Evolutionary conservation across 2,329 filamentous ascomycete genomes (phyloP).

Genomic region (Xylaria sp.): DNA sequence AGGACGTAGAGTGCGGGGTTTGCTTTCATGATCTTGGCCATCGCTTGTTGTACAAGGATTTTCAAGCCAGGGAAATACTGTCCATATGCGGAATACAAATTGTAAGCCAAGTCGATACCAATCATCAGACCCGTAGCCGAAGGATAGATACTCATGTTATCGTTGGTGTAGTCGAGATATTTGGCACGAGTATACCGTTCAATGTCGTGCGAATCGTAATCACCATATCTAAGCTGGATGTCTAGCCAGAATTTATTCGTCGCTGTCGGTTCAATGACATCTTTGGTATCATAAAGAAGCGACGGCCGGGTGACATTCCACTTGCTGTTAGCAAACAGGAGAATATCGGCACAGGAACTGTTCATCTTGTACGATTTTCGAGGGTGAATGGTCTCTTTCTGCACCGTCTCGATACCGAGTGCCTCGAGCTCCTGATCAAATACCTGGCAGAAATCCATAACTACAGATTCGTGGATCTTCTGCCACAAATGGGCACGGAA

Average conservation of each 20-base stretch:
- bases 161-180: conserved; percentile 97
- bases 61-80: conserved; percentile 99
- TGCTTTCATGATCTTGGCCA: conserved; percentile 99
- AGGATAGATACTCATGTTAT: conserved; percentile 98
- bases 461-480: conserved; percentile 99
- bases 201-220: conserved; percentile 99
- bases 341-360: conserved; percentile 95
- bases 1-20: conserved; percentile 96
- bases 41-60: conserved; percentile 93
- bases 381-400: conserved; percentile 98
- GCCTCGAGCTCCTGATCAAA: conserved; percentile 98
- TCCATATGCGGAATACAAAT: conserved; percentile 96
- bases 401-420: conserved; percentile 93
- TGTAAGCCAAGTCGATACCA: conserved; percentile 96
- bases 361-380: conserved; percentile 99
- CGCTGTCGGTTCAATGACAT: conserved; percentile 88
- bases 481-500: conserved; percentile 99
- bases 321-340: conserved; percentile 96
- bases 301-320: conserved; percentile 98
- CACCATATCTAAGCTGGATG: conserved; percentile 93
- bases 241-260: conserved; percentile 99
- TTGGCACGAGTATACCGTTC: conserved; percentile 97
- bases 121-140: conserved; percentile 98
- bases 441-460: conserved; percentile 98
- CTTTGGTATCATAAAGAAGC: conserved; percentile 93